Conservation (phyloP, 345 rosid species). For the Acer saccharum region DNA sequence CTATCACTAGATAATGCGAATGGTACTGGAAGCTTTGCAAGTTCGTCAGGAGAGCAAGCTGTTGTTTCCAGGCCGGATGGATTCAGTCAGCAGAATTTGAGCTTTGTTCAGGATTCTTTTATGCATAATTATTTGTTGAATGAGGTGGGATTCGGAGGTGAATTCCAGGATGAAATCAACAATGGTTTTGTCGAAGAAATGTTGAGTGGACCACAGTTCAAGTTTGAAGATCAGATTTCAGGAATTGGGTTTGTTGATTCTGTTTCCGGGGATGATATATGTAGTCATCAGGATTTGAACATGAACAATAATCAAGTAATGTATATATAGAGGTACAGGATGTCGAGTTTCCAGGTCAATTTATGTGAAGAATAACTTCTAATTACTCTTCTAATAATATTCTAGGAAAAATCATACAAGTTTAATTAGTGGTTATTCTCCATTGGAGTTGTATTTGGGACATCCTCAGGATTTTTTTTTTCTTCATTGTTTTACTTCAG, state of each 20-base stretch:
- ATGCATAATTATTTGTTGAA: constrained; percentile 18
- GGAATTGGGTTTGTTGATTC: constrained; percentile 45
- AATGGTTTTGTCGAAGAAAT: constrained; percentile 37
- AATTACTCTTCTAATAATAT: constrained; percentile 18
- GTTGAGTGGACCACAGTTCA: constrained; percentile 47
- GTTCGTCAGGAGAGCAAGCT: constrained; percentile 13
- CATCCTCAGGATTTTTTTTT: neutral
- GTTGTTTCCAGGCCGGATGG: constrained; percentile 22
- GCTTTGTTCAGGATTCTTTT: constrained; percentile 26
- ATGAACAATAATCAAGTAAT: constrained; percentile 40
- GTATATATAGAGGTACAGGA: constrained; percentile 33
- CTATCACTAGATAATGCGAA: constrained; percentile 44
- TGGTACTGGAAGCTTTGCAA: constrained; percentile 17
- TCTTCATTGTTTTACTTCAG: neutral
- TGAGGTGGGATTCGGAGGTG: constrained; percentile 31
- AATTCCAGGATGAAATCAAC: constrained; percentile 28
- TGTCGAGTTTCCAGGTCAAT: constrained; percentile 9
- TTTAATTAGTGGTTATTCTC: constrained; percentile 30
- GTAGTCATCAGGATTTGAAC: constrained; percentile 35
- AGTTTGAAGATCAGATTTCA: constrained; percentile 47
- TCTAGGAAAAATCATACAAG: neutral
- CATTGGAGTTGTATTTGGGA: neutral
- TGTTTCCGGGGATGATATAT: constrained; percentile 35
- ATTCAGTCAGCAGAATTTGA: constrained; percentile 19
- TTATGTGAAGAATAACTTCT: constrained; percentile 29